phyloP scores from a whole-genome alignment of 768 basidiomycete genomes.

The Mycena metata region DNA sequence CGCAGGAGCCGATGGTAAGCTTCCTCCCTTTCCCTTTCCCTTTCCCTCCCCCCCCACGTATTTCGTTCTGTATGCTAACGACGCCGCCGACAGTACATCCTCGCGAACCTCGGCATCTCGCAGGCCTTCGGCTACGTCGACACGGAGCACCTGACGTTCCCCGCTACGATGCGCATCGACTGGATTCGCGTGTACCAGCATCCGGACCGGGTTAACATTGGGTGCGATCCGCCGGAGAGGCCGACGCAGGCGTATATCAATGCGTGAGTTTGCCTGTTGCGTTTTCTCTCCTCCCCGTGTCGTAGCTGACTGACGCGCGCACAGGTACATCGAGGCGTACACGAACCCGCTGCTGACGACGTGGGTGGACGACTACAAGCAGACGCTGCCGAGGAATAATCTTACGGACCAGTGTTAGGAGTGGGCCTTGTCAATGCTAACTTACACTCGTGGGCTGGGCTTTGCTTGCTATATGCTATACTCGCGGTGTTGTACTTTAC shows the following conservation, averaged over 20 bases:
- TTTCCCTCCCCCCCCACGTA: conserved; percentile 41
- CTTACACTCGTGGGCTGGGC: no score
- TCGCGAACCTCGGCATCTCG: conserved; percentile 81
- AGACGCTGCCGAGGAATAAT: conserved; percentile 70
- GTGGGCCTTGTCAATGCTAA: no score
- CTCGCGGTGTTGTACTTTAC: no score
- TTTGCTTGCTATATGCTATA: no score
- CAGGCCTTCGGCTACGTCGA: conserved; percentile 77
- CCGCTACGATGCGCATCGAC: conserved; percentile 79
- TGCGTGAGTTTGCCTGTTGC: conserved; percentile 57
- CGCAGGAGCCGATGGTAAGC: conserved; percentile 80
- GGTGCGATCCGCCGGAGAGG: conserved; percentile 78
- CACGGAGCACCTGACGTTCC: conserved; percentile 65
- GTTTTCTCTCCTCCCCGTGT: background rate
- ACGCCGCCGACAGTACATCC: conserved; percentile 64
- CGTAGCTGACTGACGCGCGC: background rate
- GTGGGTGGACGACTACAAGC: conserved; percentile 56
- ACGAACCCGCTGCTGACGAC: conserved; percentile 68
- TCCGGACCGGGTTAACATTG: conserved; percentile 62
- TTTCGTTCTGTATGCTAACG: background rate
- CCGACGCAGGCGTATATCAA: conserved; percentile 87
- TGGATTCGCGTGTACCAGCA: conserved; percentile 86
- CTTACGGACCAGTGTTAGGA: conserved; percentile 35
- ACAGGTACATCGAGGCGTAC: conserved; percentile 75
- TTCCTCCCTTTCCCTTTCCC: conserved; percentile 21